Evolutionary conservation across 1,284 basidiomycete genomes (phyloP).

Genomic region (Singerocomus inundabilis): DNA sequence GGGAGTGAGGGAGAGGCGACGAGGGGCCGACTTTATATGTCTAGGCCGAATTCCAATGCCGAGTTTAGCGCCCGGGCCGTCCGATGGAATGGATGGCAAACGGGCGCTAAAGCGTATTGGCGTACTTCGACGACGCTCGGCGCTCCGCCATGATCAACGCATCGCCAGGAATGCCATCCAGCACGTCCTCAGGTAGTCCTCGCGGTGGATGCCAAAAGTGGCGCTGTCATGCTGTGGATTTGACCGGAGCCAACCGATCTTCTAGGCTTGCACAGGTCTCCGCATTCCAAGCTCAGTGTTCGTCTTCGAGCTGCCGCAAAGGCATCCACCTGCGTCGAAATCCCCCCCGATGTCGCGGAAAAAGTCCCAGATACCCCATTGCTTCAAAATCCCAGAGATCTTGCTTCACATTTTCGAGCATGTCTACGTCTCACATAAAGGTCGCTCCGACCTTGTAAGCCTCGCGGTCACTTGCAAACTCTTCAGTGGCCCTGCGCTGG

Average conservation of each 20-base stretch:
- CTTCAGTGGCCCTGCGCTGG: conserved; percentile 21
- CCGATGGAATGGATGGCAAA: neutral
- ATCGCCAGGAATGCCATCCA: neutral
- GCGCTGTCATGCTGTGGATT: conserved; percentile 2
- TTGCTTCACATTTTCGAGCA: conserved; percentile 19
- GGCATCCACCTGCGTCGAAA: neutral
- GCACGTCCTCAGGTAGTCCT: neutral
- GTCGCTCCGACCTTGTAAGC: conserved; percentile 12
- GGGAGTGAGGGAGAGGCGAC: conserved; percentile 5
- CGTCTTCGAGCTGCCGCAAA: neutral
- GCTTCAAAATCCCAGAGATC: conserved; percentile 23
- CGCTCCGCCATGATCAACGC: neutral
- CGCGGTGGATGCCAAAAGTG: neutral
- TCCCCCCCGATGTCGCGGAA: neutral
- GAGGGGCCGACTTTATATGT: conserved; percentile 14
- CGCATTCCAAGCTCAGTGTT: neutral
- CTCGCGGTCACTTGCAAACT: conserved; percentile 22
- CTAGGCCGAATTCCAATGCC: conserved; percentile 5
- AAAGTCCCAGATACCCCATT: conserved; percentile 4
- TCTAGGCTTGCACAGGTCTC: neutral
- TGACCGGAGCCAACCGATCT: conserved; percentile 7
- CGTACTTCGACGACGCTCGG: neutral
- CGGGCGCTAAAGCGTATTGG: neutral
- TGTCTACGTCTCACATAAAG: conserved; percentile 10
- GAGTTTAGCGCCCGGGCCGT: conserved; percentile 1